Conservation (phyloP, 768 basidiomycete genomes). For the Tylopilus intermedius region DNA sequence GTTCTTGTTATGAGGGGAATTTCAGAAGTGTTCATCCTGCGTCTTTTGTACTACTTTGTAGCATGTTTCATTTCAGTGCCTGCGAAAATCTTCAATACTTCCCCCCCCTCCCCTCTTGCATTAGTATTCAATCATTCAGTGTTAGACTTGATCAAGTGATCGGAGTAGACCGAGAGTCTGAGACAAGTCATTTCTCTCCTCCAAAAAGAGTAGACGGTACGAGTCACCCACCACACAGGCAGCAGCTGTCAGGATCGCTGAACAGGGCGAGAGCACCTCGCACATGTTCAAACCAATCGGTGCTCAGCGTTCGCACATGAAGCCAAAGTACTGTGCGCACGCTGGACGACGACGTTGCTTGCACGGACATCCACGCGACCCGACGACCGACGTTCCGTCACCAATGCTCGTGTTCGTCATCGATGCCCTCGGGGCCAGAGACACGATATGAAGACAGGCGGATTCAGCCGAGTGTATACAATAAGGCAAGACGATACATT, state of each 20-base stretch:
- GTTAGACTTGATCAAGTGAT: too few species aligned
- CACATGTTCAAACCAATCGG: not conserved
- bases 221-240: not conserved
- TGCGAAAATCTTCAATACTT: too few species aligned
- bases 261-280: not conserved
- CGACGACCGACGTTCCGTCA: not conserved
- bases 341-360: not conserved
- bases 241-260: not conserved
- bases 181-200: not conserved
- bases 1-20: too few species aligned
- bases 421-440: not conserved
- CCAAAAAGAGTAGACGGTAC: too few species aligned
- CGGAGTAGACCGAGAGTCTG: too few species aligned
- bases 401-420: not conserved
- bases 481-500: slow-evolving; percentile 7
- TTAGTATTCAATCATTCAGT: too few species aligned
- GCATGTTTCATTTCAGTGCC: too few species aligned
- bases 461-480: not conserved
- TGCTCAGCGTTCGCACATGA: not conserved
- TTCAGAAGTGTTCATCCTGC: too few species aligned
- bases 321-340: not conserved
- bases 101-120: too few species aligned
- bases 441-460: not conserved
- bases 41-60: too few species aligned
- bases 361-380: not conserved